Conservation (phyloP, 495 filamentous ascomycete species). For the Hypoxylon lienhwacheense region DNA sequence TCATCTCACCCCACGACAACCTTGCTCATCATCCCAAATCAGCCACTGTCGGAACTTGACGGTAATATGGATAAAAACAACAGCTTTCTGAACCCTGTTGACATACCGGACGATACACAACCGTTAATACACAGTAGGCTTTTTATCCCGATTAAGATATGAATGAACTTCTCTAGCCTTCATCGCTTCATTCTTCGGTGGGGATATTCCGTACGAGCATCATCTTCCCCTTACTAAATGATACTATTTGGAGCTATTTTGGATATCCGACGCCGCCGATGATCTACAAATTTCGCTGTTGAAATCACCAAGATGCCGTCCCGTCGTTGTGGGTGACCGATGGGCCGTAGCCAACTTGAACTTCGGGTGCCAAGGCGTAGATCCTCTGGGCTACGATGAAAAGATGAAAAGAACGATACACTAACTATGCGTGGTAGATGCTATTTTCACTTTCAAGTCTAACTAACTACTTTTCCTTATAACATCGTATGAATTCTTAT, state of each 20-base stretch:
- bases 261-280: constrained; percentile 1
- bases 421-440: neutral
- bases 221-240: neutral
- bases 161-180: constrained; percentile 5
- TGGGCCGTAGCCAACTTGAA: neutral
- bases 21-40: constrained; percentile 39
- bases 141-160: constrained; percentile 27
- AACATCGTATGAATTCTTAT: neutral
- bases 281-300: constrained; percentile 1
- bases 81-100: constrained; percentile 12
- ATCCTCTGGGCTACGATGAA: constrained; percentile 1
- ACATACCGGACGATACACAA: constrained; percentile 21
- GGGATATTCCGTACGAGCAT: constrained; percentile 23
- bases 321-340: neutral
- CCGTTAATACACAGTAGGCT: constrained; percentile 16
- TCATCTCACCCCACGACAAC: constrained; percentile 13
- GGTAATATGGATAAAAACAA: constrained; percentile 31
- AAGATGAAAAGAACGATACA: too few species aligned
- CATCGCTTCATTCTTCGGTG: constrained; percentile 6
- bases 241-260: neutral
- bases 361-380: constrained; percentile 12
- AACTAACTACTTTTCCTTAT: neutral
- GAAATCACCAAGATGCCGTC: constrained; percentile 3
- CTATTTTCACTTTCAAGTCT: neutral
- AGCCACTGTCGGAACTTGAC: constrained; percentile 29